Percentiles rank a stretch among this genome's conserved stretches.
Evolutionary conservation across 306 rosid species (phyloP).

Genomic region (Rubus idaeus): DNA sequence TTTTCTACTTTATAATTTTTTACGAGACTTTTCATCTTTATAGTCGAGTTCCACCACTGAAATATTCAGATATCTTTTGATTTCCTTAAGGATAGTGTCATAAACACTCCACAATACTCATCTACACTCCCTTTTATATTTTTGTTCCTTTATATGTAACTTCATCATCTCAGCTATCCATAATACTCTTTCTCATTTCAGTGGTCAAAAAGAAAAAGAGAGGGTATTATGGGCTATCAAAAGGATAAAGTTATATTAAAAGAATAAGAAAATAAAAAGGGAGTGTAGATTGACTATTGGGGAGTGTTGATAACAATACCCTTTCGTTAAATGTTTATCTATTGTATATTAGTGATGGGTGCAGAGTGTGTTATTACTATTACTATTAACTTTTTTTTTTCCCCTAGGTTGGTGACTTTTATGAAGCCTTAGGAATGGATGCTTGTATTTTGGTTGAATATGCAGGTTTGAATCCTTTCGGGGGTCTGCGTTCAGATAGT

Average conservation of each 20-base stretch:
- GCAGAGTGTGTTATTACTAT: background rate
- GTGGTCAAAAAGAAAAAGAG: background rate
- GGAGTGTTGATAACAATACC: background rate
- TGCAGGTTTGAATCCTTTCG: conserved; percentile 93
- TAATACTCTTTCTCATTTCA: background rate
- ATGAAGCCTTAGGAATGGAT: conserved; percentile 89
- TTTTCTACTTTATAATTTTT: background rate
- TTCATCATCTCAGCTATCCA: background rate
- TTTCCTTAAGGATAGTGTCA: background rate
- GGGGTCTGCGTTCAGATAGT: conserved; percentile 82
- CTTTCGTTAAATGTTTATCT: background rate
- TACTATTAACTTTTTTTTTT: conserved; percentile 9
- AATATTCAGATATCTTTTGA: background rate
- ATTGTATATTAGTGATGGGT: conserved; percentile 14
- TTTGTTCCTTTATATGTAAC: background rate
- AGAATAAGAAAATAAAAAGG: background rate
- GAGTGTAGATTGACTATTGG: background rate
- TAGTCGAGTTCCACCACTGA: background rate
- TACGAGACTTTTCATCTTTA: background rate
- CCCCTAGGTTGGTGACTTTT: conserved; percentile 89
- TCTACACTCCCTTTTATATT: background rate
- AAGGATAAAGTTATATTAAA: background rate
- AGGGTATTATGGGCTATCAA: background rate
- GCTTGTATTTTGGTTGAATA: conserved; percentile 89
- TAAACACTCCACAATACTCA: background rate